These are phyloP conservation scores for Pholiota conissans DNA, from an alignment of 768 basidiomycete genomes.

Conservation along the genomic window DNA sequence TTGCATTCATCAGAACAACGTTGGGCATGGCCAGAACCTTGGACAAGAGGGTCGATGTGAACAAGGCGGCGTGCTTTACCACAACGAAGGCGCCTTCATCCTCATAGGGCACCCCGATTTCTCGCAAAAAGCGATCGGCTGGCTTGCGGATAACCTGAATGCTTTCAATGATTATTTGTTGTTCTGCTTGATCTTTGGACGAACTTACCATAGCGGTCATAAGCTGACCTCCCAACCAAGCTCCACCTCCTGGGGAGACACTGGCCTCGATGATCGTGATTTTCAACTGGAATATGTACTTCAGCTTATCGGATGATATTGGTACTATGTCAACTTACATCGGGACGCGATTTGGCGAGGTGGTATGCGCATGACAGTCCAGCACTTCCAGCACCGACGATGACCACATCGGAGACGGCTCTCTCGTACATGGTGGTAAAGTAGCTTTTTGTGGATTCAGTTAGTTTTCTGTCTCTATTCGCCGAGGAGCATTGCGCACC, in stretches of 20 bases:
- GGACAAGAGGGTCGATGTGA: slow-evolving; percentile 76
- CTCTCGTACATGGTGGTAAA: slow-evolving; percentile 74
- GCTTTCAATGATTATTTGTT: background rate
- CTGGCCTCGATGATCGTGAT: slow-evolving; percentile 68
- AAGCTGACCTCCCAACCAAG: slow-evolving; percentile 78
- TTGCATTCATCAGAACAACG: slow-evolving; percentile 76
- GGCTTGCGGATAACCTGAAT: slow-evolving; percentile 74
- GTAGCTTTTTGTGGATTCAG: slow-evolving; percentile 45
- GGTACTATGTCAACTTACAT: slow-evolving; percentile 35
- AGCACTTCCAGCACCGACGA: slow-evolving; percentile 71
- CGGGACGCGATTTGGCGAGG: slow-evolving; percentile 65
- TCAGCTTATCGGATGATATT: background rate
- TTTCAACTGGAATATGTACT: slow-evolving; percentile 36
- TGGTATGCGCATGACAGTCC: slow-evolving; percentile 77
- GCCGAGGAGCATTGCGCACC: slow-evolving; percentile 35
- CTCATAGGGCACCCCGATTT: slow-evolving; percentile 72
- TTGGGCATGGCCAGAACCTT: slow-evolving; percentile 70
- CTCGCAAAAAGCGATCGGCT: slow-evolving; percentile 67
- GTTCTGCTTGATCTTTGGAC: background rate
- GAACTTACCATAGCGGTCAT: slow-evolving; percentile 72
- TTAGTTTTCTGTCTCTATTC: background rate
- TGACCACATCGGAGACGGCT: slow-evolving; percentile 74
- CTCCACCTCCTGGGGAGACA: slow-evolving; percentile 78
- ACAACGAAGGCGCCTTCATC: slow-evolving; percentile 79
- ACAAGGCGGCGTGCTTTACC: slow-evolving; percentile 80